phyloP scores from a whole-genome alignment of 495 filamentous ascomycete species.

The Xylaria curta region DNA sequence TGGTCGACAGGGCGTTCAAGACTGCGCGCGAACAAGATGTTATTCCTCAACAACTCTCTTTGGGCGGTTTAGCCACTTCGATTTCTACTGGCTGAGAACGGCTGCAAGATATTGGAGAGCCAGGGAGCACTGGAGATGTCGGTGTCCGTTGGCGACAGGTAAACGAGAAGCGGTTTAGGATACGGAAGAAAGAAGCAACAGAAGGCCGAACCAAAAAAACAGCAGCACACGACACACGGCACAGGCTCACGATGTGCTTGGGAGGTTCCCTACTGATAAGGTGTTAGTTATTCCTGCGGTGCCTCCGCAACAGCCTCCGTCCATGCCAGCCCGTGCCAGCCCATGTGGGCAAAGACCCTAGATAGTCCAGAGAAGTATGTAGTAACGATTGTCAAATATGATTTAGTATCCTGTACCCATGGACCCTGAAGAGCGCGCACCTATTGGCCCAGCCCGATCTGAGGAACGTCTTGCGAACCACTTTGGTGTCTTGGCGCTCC shows the following conservation, averaged over 20 bases:
- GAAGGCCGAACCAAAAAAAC: not conserved
- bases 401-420: slow-evolving; percentile 13
- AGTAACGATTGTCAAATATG: slow-evolving; percentile 23
- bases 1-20: slow-evolving; percentile 1
- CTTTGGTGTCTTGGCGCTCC: slow-evolving; percentile 6
- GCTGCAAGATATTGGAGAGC: not conserved
- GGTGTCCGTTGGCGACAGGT: not conserved
- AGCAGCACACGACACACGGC: slow-evolving; percentile 24
- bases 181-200: not conserved
- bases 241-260: slow-evolving; percentile 20
- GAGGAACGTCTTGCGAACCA: not conserved
- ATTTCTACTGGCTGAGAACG: slow-evolving; percentile 10
- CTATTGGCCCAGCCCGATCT: slow-evolving; percentile 12
- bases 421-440: not conserved
- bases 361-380: slow-evolving; percentile 7
- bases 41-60: not conserved
- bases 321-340: not conserved
- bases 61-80: slow-evolving; percentile 4
- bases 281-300: slow-evolving; percentile 12
- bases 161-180: not conserved
- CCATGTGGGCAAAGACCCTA: slow-evolving; percentile 11
- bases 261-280: slow-evolving; percentile 26
- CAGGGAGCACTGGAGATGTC: not conserved
- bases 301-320: slow-evolving; percentile 3
- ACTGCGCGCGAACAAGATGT: not conserved